Conservation (phyloP, 305 asterid species). For the Withania somnifera region DNA sequence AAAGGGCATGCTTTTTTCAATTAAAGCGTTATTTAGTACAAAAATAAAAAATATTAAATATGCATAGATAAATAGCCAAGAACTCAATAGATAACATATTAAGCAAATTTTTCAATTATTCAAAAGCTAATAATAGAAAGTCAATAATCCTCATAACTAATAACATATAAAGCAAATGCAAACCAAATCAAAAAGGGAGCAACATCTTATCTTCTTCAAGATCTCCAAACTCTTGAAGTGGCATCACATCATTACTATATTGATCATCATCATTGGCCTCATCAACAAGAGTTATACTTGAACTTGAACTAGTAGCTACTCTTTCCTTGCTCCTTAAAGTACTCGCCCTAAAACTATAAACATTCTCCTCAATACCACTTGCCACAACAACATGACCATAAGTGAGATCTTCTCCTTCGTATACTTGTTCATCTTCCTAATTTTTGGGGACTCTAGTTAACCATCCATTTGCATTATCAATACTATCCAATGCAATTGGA, state of each 20-base stretch:
- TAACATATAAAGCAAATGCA: background rate
- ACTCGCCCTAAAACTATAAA: background rate
- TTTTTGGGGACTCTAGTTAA: background rate
- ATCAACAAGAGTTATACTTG: background rate
- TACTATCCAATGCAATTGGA: no score
- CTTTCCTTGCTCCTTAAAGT: background rate
- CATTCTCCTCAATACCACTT: background rate
- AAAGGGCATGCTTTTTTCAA: no score
- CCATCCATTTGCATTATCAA: background rate
- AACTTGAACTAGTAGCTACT: background rate
- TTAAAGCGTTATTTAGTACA: no score
- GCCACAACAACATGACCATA: background rate
- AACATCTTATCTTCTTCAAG: background rate
- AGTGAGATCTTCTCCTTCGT: background rate
- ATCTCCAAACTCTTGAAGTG: background rate
- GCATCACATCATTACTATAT: background rate
- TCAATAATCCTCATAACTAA: no score
- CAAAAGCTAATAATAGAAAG: no score
- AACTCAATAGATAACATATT: no score
- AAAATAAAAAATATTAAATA: no score
- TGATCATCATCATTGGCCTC: background rate
- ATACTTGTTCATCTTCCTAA: background rate
- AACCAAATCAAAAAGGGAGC: background rate
- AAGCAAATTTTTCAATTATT: no score
- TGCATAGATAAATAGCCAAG: no score